phyloP scores from a whole-genome alignment of 257 asterid species.

The Thymus quinquecostatus region DNA sequence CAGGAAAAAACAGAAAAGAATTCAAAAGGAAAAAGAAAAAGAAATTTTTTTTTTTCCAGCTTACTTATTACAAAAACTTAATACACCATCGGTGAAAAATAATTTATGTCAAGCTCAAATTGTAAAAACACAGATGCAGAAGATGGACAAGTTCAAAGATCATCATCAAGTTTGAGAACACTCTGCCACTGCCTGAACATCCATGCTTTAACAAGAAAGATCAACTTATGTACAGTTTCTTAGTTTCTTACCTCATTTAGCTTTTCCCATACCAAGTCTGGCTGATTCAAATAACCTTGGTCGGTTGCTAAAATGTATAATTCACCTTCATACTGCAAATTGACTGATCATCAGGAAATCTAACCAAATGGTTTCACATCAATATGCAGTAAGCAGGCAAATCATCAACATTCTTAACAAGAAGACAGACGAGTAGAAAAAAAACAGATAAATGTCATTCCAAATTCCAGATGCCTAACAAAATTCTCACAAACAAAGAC shows the following conservation, averaged over 20 bases:
- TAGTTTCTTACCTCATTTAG: slow-evolving; percentile 78
- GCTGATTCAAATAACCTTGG: slow-evolving; percentile 86
- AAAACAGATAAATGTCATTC: slow-evolving; percentile 11
- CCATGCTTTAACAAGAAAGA: slow-evolving; percentile 6
- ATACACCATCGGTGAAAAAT: no score
- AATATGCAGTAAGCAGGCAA: slow-evolving; percentile 24
- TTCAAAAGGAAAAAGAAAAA: no score
- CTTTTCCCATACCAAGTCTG: slow-evolving; percentile 96
- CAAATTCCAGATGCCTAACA: slow-evolving; percentile 14
- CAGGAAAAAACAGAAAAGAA: no score
- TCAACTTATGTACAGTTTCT: slow-evolving; percentile 25
- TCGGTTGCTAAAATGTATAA: slow-evolving; percentile 90
- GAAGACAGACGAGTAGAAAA: background rate
- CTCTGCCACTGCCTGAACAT: background rate
- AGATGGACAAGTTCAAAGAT: background rate
- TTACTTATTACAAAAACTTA: no score
- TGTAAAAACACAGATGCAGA: no score
- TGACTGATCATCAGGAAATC: slow-evolving; percentile 35
- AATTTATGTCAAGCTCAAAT: no score
- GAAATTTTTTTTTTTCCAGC: no score
- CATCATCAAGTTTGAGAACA: background rate
- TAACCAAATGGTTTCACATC: slow-evolving; percentile 26
- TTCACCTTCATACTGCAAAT: slow-evolving; percentile 88
- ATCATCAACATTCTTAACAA: slow-evolving; percentile 3
- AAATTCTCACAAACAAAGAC: slow-evolving; percentile 1